phyloP scores from a whole-genome alignment of 1,284 basidiomycete genomes.

The Thecaphora thlaspeos region DNA sequence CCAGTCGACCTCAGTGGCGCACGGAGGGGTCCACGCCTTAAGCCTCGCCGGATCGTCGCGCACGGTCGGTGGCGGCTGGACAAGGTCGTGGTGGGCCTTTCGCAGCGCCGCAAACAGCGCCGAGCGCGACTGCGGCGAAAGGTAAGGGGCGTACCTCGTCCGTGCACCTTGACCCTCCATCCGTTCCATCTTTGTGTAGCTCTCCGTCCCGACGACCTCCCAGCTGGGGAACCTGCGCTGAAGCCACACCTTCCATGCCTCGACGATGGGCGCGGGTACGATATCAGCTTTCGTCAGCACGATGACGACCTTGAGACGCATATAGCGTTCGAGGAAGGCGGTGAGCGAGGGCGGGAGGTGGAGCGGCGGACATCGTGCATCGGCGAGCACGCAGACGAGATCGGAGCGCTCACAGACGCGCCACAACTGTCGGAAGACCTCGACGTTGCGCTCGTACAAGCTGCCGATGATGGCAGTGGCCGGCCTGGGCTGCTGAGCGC shows the following conservation, averaged over 20 bases:
- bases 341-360: slow-evolving; percentile 64
- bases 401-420: slow-evolving; percentile 64
- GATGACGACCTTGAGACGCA: slow-evolving; percentile 61
- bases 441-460: slow-evolving; percentile 59
- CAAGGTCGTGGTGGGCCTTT: slow-evolving; percentile 68
- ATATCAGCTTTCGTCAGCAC: slow-evolving; percentile 46
- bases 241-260: slow-evolving; percentile 28
- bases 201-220: slow-evolving; percentile 40
- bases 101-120: slow-evolving; percentile 68
- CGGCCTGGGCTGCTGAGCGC: slow-evolving; percentile 24
- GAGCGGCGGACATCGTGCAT: slow-evolving; percentile 75
- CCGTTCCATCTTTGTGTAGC: slow-evolving; percentile 28
- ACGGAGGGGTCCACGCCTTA: slow-evolving; percentile 67
- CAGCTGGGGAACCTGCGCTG: slow-evolving; percentile 27
- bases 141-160: slow-evolving; percentile 27
- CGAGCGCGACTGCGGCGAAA: slow-evolving; percentile 23
- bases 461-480: slow-evolving; percentile 65
- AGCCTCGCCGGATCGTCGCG: slow-evolving; percentile 64
- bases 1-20: slow-evolving; percentile 39
- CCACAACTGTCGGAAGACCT: slow-evolving; percentile 47
- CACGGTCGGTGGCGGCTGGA: slow-evolving; percentile 69
- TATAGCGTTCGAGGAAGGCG: slow-evolving; percentile 60
- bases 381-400: slow-evolving; percentile 78
- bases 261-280: slow-evolving; percentile 26
- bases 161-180: slow-evolving; percentile 40